Evolutionary conservation across 2,329 filamentous ascomycete genomes (phyloP).

Genomic region (Colletotrichum coccodes): DNA sequence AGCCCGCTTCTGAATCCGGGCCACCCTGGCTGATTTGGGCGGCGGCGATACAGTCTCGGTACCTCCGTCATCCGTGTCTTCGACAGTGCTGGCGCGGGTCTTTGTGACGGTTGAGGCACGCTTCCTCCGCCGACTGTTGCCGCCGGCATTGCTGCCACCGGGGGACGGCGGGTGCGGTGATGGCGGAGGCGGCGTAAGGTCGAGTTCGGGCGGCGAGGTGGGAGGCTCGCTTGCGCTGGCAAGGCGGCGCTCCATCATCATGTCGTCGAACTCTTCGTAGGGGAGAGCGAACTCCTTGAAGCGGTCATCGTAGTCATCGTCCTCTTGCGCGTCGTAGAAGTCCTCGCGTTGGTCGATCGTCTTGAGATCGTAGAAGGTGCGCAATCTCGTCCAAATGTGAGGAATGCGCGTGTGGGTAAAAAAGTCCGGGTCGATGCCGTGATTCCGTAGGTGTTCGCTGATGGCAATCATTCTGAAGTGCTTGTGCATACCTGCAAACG

Average conservation of each 20-base stretch:
- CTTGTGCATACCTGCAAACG: conserved; percentile 80
- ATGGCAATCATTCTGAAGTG: conserved; percentile 93
- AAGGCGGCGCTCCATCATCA: conserved; percentile 56
- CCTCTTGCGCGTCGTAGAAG: conserved; percentile 63
- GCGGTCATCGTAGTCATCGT: conserved; percentile 66
- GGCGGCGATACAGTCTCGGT: conserved; percentile 53
- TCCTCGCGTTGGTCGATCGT: conserved; percentile 87
- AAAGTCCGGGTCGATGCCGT: conserved; percentile 78
- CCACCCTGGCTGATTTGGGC: conserved; percentile 48
- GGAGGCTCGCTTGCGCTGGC: conserved; percentile 59
- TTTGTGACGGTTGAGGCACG: conserved; percentile 50
- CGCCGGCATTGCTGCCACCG: conserved; percentile 20
- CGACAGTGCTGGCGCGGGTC: conserved; percentile 56
- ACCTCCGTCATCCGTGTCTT: conserved; percentile 59
- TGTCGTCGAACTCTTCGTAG: conserved; percentile 53
- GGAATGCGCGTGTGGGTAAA: conserved; percentile 86
- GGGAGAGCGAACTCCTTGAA: conserved; percentile 76
- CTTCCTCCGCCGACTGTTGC: conserved; percentile 53
- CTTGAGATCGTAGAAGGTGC: conserved; percentile 84
- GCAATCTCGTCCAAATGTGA: conserved; percentile 90
- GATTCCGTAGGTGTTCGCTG: conserved; percentile 80
- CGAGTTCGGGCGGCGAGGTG: conserved; percentile 56
- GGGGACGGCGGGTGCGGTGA: conserved; percentile 35
- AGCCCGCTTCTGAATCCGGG: conserved; percentile 49
- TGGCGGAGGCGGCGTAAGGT: conserved; percentile 41